A percentile compares a stretch with the other conserved stretches of the same genome.
Evolutionary conservation across 495 filamentous ascomycete genomes (phyloP).

Genomic region (Paragyromitra xinjiangensis): DNA sequence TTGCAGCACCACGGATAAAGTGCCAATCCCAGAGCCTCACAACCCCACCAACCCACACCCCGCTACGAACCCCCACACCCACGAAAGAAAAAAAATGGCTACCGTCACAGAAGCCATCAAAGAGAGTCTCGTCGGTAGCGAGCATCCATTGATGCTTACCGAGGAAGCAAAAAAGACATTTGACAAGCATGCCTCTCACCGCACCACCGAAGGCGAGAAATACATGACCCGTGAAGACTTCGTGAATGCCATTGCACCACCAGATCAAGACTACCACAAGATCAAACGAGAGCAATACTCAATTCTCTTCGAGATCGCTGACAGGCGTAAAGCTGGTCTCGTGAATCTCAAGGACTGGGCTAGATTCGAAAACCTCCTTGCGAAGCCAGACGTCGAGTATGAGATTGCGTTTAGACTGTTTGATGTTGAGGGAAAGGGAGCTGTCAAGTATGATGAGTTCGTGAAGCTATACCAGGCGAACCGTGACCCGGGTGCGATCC

Average conservation of each 20-base stretch:
- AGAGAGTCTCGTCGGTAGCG: conserved; percentile 75
- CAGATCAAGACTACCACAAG: conserved; percentile 93
- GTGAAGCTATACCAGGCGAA: conserved; percentile 80
- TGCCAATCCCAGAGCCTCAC: conserved; percentile 41
- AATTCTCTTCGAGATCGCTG: conserved; percentile 89
- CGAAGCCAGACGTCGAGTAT: conserved; percentile 96
- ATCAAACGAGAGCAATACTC: conserved; percentile 94
- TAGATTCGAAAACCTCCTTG: conserved; percentile 89
- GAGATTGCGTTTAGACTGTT: conserved; percentile 98
- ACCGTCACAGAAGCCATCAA: conserved; percentile 76
- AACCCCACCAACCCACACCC: conserved; percentile 4
- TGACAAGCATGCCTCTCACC: conserved; percentile 72
- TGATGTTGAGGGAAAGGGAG: conserved; percentile 80
- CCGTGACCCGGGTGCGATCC: conserved; percentile 80
- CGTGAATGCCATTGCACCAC: conserved; percentile 86
- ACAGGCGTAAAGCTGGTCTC: conserved; percentile 74
- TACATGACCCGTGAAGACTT: conserved; percentile 87
- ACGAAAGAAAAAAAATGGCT: conserved; percentile 45
- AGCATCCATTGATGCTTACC: conserved; percentile 52
- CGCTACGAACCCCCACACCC: background rate
- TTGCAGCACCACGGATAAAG: conserved; percentile 49
- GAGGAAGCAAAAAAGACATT: conserved; percentile 67
- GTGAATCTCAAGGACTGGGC: conserved; percentile 86
- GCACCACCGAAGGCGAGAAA: conserved; percentile 77
- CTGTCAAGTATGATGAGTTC: conserved; percentile 87